Evolutionary conservation across 1,139 yeast species (phyloP).

Genomic region (Blastobotrys illinoisensis): DNA sequence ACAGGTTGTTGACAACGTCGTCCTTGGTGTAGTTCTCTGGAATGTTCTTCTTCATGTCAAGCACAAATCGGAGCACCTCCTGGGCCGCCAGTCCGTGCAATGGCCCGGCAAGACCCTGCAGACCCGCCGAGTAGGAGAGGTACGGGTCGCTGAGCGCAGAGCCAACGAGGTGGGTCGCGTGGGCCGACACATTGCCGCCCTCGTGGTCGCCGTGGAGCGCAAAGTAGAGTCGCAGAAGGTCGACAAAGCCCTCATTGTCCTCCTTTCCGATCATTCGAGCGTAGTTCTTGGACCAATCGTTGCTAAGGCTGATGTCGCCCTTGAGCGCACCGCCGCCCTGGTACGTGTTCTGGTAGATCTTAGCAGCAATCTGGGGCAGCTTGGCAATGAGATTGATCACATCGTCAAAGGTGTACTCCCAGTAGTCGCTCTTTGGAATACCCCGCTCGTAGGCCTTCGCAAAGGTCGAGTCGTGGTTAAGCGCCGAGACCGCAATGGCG

Average conservation of each 20-base stretch:
- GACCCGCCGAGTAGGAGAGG: conserved; percentile 91
- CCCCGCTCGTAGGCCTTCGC: conserved; percentile 90
- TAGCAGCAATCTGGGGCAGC: conserved; percentile 88
- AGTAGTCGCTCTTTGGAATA: conserved; percentile 79
- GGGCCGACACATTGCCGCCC: conserved; percentile 99
- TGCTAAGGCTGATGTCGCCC: conserved; percentile 61
- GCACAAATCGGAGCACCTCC: conserved; percentile 92
- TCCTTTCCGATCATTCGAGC: conserved; percentile 81
- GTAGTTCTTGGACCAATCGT: conserved; percentile 91
- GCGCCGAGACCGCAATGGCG: conserved; percentile 86
- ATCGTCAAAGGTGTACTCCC: conserved; percentile 92
- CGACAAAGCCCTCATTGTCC: conserved; percentile 72
- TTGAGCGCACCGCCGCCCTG: conserved; percentile 69
- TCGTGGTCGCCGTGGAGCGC: conserved; percentile 97
- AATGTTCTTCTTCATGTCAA: conserved; percentile 71
- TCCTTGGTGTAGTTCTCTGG: conserved; percentile 66
- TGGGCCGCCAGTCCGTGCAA: conserved; percentile 98
- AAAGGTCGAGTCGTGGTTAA: conserved; percentile 84
- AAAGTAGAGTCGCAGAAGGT: conserved; percentile 86
- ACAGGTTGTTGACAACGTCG: conserved; percentile 84
- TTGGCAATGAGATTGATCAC: conserved; percentile 83
- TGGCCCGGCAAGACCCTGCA: conserved; percentile 98
- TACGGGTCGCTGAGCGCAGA: conserved; percentile 93
- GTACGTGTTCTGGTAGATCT: conserved; percentile 87
- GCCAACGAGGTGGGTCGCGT: conserved; percentile 96